Evolutionary conservation across 129 eudicot genomes (phyloP).

Genomic region (Escallonia herrerae): DNA sequence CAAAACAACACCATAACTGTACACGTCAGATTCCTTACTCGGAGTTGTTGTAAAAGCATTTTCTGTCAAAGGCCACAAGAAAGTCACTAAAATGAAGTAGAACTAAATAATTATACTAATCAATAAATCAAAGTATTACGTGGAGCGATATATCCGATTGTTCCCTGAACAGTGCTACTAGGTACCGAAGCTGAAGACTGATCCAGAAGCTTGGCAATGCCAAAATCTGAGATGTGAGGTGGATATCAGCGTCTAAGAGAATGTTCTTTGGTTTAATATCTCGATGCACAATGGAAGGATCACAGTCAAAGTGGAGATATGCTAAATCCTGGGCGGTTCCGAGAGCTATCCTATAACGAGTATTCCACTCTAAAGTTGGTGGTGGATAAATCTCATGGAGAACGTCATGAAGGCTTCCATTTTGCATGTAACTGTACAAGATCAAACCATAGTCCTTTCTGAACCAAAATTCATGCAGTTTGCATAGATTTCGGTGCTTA

Average conservation of each 20-base stretch:
- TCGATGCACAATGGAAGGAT: too few species aligned
- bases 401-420: conserved; percentile 52
- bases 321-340: too few species aligned
- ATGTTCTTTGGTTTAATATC: conserved; percentile 9
- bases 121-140: conserved; percentile 55
- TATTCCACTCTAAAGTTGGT: too few species aligned
- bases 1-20: too few species aligned
- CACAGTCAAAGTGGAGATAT: too few species aligned
- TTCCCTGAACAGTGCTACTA: conserved; percentile 52
- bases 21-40: conserved; percentile 7
- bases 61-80: conserved; percentile 32
- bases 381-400: too few species aligned
- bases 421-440: conserved; percentile 28
- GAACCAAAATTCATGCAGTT: conserved; percentile 45
- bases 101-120: too few species aligned
- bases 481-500: too few species aligned
- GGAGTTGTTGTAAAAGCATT: conserved; percentile 57
- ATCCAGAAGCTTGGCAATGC: conserved; percentile 82
- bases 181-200: conserved; percentile 37
- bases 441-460: conserved; percentile 2
- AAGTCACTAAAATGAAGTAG: too few species aligned
- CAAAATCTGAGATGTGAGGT: conserved; percentile 87
- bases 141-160: conserved; percentile 85
- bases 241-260: conserved; percentile 70
- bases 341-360: too few species aligned